Percentiles rank a stretch among this genome's conserved stretches.
These are phyloP conservation scores for Pisolithus orientalis DNA, from an alignment of 768 basidiomycete species.

Conservation along the genomic window DNA sequence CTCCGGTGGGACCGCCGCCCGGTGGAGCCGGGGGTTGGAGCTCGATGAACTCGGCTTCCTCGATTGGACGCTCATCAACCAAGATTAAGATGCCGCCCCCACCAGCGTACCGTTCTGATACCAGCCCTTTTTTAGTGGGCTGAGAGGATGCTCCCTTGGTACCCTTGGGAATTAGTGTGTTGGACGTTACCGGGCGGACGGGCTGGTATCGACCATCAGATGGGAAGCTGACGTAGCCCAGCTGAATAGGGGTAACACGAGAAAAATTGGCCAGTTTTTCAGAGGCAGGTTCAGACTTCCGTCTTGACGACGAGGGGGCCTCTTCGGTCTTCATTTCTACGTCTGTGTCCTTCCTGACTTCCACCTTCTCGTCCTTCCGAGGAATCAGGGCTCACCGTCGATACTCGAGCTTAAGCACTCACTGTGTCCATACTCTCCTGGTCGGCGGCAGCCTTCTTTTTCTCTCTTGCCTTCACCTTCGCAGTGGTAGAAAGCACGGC, in stretches of 20 bases:
- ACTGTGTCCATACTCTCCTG: conserved; percentile 81
- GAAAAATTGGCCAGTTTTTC: conserved; percentile 84
- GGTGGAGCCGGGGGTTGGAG: conserved; percentile 44
- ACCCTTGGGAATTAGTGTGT: conserved; percentile 26
- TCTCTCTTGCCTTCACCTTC: conserved; percentile 92
- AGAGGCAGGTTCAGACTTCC: conserved; percentile 67
- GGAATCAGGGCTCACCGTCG: conserved; percentile 9
- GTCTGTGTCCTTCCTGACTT: conserved; percentile 54
- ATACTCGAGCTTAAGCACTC: conserved; percentile 21
- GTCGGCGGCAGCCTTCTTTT: conserved; percentile 82
- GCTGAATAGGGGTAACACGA: conserved; percentile 85
- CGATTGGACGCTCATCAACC: conserved; percentile 63
- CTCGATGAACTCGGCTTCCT: conserved; percentile 70
- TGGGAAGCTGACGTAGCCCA: conserved; percentile 81
- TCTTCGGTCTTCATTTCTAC: conserved; percentile 78
- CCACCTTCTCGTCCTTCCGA: conserved; percentile 48
- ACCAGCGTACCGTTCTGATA: conserved; percentile 60
- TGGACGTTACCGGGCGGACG: conserved; percentile 68
- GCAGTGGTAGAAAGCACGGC: conserved; percentile 97
- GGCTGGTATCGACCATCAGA: conserved; percentile 78
- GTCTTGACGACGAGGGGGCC: conserved; percentile 43
- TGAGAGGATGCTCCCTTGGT: conserved; percentile 24
- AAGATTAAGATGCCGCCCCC: conserved; percentile 89
- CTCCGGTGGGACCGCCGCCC: conserved; percentile 15
- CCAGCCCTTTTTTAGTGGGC: conserved; percentile 27